phyloP scores from a whole-genome alignment of 1,284 basidiomycete species.

The Sporisorium graminicola region DNA sequence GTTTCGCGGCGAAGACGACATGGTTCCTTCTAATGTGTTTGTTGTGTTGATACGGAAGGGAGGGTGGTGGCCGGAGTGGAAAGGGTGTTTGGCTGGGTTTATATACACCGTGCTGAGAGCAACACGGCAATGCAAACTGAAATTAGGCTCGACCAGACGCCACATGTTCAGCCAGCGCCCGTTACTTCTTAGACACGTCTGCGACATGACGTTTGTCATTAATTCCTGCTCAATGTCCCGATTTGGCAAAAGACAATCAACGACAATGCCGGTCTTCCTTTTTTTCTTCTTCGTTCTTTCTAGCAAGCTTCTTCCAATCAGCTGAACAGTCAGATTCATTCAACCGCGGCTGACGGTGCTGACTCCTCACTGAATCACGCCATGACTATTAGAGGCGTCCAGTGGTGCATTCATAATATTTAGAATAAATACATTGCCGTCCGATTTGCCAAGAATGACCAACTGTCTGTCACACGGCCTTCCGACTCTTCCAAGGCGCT shows the following conservation, averaged over 20 bases:
- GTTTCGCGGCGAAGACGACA: slow-evolving; percentile 27
- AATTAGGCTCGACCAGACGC: no score
- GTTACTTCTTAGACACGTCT: no score
- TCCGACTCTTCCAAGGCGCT: not conserved
- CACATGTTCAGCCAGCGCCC: no score
- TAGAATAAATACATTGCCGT: no score
- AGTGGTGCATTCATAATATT: no score
- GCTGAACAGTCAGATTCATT: not conserved
- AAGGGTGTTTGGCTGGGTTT: not conserved
- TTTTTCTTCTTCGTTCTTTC: no score
- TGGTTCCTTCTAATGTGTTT: not conserved
- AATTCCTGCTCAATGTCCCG: no score
- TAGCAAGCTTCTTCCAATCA: not conserved
- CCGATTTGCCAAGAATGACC: no score
- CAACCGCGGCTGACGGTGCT: not conserved
- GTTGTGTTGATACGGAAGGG: not conserved
- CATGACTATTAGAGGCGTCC: not conserved
- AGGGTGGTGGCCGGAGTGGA: no score
- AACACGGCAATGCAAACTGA: not conserved
- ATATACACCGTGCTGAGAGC: not conserved
- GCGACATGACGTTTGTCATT: no score
- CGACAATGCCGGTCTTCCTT: no score
- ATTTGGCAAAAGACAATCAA: no score
- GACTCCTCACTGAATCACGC: not conserved
- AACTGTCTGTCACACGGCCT: not conserved